Conservation (phyloP, 768 basidiomycete genomes). For the Serendipita sp. region DNA sequence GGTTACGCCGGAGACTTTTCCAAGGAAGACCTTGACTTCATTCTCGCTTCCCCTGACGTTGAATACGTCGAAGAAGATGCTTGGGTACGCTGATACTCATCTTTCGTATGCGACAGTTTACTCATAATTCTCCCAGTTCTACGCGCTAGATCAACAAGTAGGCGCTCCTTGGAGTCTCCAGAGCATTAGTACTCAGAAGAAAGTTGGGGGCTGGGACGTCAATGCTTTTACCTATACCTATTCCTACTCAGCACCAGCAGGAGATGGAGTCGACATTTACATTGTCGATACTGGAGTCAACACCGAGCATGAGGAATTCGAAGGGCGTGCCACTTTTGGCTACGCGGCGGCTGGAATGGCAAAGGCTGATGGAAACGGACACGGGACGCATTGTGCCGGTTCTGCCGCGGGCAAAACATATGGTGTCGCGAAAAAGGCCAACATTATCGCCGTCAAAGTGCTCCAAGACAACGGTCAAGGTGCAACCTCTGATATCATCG, state of each 20-base stretch:
- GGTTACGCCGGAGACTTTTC: background rate
- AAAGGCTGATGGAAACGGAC: conserved; percentile 24
- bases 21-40: background rate
- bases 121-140: background rate
- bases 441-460: conserved; percentile 28
- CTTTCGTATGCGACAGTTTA: background rate
- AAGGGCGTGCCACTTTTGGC: background rate
- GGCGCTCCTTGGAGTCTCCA: background rate
- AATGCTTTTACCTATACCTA: conserved; percentile 16
- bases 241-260: conserved; percentile 20
- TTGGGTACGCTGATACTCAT: background rate
- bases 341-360: conserved; percentile 6
- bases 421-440: conserved; percentile 22
- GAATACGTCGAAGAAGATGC: background rate
- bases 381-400: conserved; percentile 24
- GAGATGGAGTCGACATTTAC: conserved; percentile 26
- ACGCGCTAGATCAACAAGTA: background rate
- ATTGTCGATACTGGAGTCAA: conserved; percentile 18
- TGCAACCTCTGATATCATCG: conserved; percentile 14
- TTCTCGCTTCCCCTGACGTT: background rate
- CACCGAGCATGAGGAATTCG: conserved; percentile 4
- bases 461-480: conserved; percentile 11
- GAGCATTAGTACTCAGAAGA: background rate
- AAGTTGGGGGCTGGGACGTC: background rate
- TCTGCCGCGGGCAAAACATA: conserved; percentile 18